Evolutionary conservation across 805 yeast genomes (phyloP).

Genomic region (Cyberlindnera galapagoensis): DNA sequence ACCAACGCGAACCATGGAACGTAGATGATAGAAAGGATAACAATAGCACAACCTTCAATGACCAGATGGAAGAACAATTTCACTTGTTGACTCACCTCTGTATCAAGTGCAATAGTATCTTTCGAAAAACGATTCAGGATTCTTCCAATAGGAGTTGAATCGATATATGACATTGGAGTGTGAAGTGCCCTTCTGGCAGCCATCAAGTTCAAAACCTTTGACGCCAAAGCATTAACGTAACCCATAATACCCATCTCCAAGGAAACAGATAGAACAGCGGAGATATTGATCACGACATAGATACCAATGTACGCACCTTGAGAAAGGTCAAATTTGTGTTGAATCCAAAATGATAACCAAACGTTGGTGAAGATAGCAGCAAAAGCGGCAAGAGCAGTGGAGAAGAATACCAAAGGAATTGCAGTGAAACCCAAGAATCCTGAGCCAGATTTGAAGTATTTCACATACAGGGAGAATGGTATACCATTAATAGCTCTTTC

Average conservation of each 20-base stretch:
- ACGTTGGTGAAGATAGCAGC: constrained; percentile 58
- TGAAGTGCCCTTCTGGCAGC: constrained; percentile 53
- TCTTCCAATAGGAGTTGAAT: constrained; percentile 81
- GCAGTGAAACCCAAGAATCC: constrained; percentile 30
- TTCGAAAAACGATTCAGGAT: constrained; percentile 79
- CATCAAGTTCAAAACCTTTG: constrained; percentile 28
- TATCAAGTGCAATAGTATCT: constrained; percentile 76
- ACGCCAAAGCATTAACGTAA: constrained; percentile 7
- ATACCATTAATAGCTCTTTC: constrained; percentile 34
- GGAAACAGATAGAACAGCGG: constrained; percentile 27
- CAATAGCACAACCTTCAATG: constrained; percentile 45
- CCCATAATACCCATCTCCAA: constrained; percentile 31
- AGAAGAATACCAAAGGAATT: constrained; percentile 17
- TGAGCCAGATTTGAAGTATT: constrained; percentile 32
- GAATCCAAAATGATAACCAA: constrained; percentile 76
- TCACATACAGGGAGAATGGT: constrained; percentile 26
- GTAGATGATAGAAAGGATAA: constrained; percentile 56
- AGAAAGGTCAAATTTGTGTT: constrained; percentile 38
- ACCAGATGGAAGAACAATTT: constrained; percentile 45
- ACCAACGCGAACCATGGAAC: constrained; percentile 72
- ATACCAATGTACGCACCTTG: constrained; percentile 62
- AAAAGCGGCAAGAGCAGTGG: constrained; percentile 32
- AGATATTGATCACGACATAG: constrained; percentile 41
- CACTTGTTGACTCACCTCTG: constrained; percentile 60
- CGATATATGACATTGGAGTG: constrained; percentile 76